Conservation (phyloP, 208 protist species). For the Trypanosomatidae sp. region DNA sequence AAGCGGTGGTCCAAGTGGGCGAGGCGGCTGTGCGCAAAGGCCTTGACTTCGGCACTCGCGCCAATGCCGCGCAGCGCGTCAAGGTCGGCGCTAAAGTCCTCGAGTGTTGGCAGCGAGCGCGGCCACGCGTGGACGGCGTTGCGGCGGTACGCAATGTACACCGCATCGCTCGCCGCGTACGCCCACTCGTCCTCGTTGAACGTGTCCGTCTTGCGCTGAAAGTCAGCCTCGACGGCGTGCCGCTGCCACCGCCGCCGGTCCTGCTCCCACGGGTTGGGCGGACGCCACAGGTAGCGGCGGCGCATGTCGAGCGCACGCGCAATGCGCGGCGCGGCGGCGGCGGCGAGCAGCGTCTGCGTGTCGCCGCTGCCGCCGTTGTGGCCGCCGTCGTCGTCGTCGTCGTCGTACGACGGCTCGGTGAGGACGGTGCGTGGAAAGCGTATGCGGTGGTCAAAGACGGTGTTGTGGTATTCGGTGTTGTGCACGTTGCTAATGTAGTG, state of each 20-base stretch:
- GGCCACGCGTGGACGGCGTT: constrained; percentile 74
- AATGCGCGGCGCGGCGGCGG: constrained; percentile 27
- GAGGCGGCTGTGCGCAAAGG: constrained; percentile 86
- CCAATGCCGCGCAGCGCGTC: constrained; percentile 61
- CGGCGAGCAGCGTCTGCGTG: too few species aligned
- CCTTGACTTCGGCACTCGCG: constrained; percentile 73
- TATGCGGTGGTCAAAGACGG: constrained; percentile 67
- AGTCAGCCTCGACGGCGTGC: constrained; percentile 67
- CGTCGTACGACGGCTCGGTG: constrained; percentile 33
- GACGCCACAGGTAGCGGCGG: constrained; percentile 66
- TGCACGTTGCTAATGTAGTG: constrained; percentile 70
- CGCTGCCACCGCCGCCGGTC: constrained; percentile 6
- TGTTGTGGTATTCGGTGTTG: constrained; percentile 72
- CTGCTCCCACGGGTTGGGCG: constrained; percentile 60
- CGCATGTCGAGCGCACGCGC: constrained; percentile 62
- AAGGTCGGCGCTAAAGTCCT: constrained; percentile 63
- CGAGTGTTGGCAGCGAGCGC: constrained; percentile 62
- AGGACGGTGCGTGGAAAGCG: constrained; percentile 83
- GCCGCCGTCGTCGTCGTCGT: too few species aligned
- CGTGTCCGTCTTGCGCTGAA: constrained; percentile 65
- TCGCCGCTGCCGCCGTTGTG: too few species aligned
- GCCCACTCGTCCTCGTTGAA: constrained; percentile 88
- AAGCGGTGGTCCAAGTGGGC: constrained; percentile 90
- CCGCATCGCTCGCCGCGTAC: constrained; percentile 74
- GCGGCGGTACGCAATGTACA: constrained; percentile 73